Conservation (phyloP, 176 grass and related monocot species). For the Aegilops umbellulata region DNA sequence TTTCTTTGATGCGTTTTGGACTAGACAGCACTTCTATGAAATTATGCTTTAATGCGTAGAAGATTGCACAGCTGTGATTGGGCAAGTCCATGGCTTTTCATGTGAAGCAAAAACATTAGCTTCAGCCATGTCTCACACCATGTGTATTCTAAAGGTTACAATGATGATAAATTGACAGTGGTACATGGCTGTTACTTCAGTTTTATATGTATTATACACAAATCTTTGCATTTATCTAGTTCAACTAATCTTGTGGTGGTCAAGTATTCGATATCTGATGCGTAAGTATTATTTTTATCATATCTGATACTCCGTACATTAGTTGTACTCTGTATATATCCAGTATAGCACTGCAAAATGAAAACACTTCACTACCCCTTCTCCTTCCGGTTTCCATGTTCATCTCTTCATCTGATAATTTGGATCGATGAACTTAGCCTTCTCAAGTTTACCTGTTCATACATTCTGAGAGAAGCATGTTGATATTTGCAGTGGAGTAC, state of each 20-base stretch:
- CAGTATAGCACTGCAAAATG: background rate
- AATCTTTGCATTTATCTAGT: background rate
- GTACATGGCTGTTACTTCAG: background rate
- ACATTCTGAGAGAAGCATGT: constrained; percentile 5
- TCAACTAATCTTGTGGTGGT: background rate
- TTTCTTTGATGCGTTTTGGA: background rate
- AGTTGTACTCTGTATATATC: background rate
- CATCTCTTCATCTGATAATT: background rate
- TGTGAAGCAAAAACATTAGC: background rate
- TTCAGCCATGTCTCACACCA: background rate
- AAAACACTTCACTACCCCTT: background rate
- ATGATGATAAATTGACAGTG: constrained; percentile 6
- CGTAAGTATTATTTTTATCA: background rate
- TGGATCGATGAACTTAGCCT: background rate
- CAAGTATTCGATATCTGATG: background rate
- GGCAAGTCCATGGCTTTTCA: background rate
- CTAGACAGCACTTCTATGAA: background rate
- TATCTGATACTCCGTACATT: background rate
- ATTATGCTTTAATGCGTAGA: background rate
- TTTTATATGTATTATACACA: background rate
- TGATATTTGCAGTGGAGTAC: constrained; percentile 54
- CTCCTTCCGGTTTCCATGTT: background rate
- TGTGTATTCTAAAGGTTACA: background rate
- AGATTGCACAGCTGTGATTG: background rate
- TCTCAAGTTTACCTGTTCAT: constrained; percentile 12